Evolutionary conservation across 2,329 filamentous ascomycete genomes (phyloP), one percentile per base, ranked within the genome.

Genomic region (Diplodia scrobiculata): DNA sequence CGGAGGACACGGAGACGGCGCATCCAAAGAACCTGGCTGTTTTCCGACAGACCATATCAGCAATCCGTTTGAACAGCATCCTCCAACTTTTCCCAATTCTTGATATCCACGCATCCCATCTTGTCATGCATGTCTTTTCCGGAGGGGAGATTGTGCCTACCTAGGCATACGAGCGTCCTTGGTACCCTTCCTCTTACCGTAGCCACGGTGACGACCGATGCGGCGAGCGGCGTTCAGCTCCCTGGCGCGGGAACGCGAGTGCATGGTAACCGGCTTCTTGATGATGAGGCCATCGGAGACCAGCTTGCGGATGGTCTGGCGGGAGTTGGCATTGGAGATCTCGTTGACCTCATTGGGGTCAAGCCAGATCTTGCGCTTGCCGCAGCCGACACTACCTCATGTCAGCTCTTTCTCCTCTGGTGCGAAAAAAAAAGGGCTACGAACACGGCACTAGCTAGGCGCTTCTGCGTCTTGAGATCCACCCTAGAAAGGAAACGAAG

Each of bases 121-220:
- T 66, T 27, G 14, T 19, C 19, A 11, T 50, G 36, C 13, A 36
- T 48, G 11, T 50, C 25, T n/a, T n/a, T 14, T 27, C 48, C 34
- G 45, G 36, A 25, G 25, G 53, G 38, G 45, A 32, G 65, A 11
- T 21, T 41, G 64, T 72, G 73, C 90, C 81, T 91, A 95, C 91
- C 89, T 90, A 80, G 94, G 94, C 95, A 99, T 99, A 89, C 95
- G 92, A 81, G 95, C 94, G 82, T 99, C 94, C 81, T 91, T 91
- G 79, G 96, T 98, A 97, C 95, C 96, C 94, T 99, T 99, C 84
- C 95, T 92, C 92, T 99, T 99, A 91, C 95, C 95, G 86, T 97
- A 97, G 81, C 95, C 95, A 84, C 95, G 91, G 88, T 99, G 95
- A 84, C 95, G 89, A 80, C 95, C 95, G 80, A 96, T 93, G 80